phyloP scores from a whole-genome alignment of 2,329 filamentous ascomycete genomes.

The Ascochyta fabae region DNA sequence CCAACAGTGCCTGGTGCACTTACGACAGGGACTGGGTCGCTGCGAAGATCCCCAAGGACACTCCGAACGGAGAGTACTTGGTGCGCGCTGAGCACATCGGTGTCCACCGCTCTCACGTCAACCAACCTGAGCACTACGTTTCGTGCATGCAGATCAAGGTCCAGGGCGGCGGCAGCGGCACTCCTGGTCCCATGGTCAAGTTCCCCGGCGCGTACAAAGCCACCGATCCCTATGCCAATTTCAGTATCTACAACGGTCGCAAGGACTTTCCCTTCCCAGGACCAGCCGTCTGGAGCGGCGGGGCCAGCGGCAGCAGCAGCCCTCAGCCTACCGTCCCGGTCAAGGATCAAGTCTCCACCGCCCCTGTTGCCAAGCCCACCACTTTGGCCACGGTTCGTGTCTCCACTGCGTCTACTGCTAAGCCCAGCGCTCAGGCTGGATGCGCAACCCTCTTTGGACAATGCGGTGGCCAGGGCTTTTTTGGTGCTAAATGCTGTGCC shows the following conservation, averaged over 20 bases:
- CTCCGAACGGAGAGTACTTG: slow-evolving; percentile 53
- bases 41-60: slow-evolving; percentile 48
- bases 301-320: slow-evolving; percentile 8
- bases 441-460: slow-evolving; percentile 21
- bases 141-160: slow-evolving; percentile 54
- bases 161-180: slow-evolving; percentile 41
- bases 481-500: slow-evolving; percentile 24
- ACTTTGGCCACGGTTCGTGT: slow-evolving; percentile 4
- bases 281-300: slow-evolving; percentile 24
- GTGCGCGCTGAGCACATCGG: slow-evolving; percentile 54
- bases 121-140: slow-evolving; percentile 52
- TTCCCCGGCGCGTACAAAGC: slow-evolving; percentile 48
- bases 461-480: slow-evolving; percentile 25
- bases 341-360: slow-evolving; percentile 18
- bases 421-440: slow-evolving; percentile 7
- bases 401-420: not conserved
- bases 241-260: slow-evolving; percentile 36
- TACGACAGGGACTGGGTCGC: slow-evolving; percentile 31
- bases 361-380: slow-evolving; percentile 9
- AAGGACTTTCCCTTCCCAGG: slow-evolving; percentile 27
- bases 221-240: slow-evolving; percentile 31
- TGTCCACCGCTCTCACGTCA: slow-evolving; percentile 33
- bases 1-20: slow-evolving; percentile 30
- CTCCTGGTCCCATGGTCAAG: slow-evolving; percentile 44
- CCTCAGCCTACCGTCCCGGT: slow-evolving; percentile 8